Evolutionary conservation across 2,329 filamentous ascomycete species (phyloP).

Genomic region (Trichoderma sp.): DNA sequence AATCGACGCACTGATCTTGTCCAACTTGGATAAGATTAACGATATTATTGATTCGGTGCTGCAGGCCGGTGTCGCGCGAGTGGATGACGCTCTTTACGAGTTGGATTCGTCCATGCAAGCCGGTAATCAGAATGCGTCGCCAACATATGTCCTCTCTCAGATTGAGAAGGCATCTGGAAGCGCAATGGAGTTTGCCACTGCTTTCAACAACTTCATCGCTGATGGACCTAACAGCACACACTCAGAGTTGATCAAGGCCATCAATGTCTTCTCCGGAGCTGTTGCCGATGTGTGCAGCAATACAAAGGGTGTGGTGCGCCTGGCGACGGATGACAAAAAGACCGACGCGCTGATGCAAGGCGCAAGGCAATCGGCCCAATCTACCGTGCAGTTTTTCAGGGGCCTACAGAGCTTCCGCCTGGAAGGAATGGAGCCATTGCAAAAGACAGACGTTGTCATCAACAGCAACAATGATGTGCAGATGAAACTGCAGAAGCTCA

Average conservation of each 20-base stretch:
- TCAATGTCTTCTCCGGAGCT: slow-evolving; percentile 85
- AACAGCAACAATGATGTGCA: slow-evolving; percentile 97
- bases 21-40: slow-evolving; percentile 89
- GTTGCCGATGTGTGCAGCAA: slow-evolving; percentile 94
- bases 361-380: slow-evolving; percentile 78
- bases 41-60: slow-evolving; percentile 97
- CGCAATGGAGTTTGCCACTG: slow-evolving; percentile 94
- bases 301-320: slow-evolving; percentile 88
- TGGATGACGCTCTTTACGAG: slow-evolving; percentile 96
- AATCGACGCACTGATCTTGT: slow-evolving; percentile 83
- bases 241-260: slow-evolving; percentile 86
- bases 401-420: slow-evolving; percentile 90
- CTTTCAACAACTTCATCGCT: slow-evolving; percentile 98
- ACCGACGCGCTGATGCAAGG: slow-evolving; percentile 79
- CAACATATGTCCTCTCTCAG: slow-evolving; percentile 90
- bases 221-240: slow-evolving; percentile 91
- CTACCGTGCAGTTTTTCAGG: slow-evolving; percentile 93
- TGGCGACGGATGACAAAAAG: slow-evolving; percentile 95
- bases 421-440: slow-evolving; percentile 82
- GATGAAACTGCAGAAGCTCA: slow-evolving; percentile 87
- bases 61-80: slow-evolving; percentile 86
- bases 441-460: slow-evolving; percentile 96
- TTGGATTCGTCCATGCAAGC: slow-evolving; percentile 97
- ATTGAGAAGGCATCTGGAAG: slow-evolving; percentile 94
- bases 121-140: slow-evolving; percentile 95